These are phyloP conservation scores for Fragaria nilgerrensis DNA, from an alignment of 306 rosid genomes.

Conservation along the genomic window DNA sequence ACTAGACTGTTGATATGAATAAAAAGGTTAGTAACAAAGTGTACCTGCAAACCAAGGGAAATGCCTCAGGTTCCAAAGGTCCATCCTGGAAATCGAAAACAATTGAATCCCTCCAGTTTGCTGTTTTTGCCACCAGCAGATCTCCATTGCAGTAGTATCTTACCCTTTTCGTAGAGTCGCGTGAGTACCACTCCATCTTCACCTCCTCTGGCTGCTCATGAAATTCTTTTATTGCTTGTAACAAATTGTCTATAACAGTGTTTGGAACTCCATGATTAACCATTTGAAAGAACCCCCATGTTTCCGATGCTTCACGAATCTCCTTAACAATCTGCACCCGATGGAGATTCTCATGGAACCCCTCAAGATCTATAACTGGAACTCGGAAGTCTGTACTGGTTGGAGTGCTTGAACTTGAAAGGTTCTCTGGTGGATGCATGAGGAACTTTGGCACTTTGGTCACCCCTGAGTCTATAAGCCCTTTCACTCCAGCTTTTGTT, in stretches of 20 bases:
- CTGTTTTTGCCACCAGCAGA: conserved; percentile 56
- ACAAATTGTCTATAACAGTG: conserved; percentile 41
- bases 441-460: conserved; percentile 58
- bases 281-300: conserved; percentile 82
- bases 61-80: conserved; percentile 43
- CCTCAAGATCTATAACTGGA: conserved; percentile 62
- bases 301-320: conserved; percentile 55
- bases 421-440: conserved; percentile 45
- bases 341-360: conserved; percentile 19
- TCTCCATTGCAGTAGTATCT: conserved; percentile 69
- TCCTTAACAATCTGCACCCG: conserved; percentile 35
- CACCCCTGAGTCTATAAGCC: conserved; percentile 60
- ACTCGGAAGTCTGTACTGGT: conserved; percentile 23
- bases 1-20: neutral
- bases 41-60: conserved; percentile 66
- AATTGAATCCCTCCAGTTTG: conserved; percentile 85
- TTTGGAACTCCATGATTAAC: conserved; percentile 65
- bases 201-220: conserved; percentile 64
- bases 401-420: neutral
- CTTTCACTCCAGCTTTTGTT: conserved; percentile 71
- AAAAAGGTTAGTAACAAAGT: neutral
- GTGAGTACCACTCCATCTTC: conserved; percentile 72
- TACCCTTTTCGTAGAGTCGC: conserved; percentile 46
- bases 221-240: conserved; percentile 43
- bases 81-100: conserved; percentile 60